Conservation (phyloP, 129 eudicot genomes). For the Ambrosia artemisiifolia region DNA sequence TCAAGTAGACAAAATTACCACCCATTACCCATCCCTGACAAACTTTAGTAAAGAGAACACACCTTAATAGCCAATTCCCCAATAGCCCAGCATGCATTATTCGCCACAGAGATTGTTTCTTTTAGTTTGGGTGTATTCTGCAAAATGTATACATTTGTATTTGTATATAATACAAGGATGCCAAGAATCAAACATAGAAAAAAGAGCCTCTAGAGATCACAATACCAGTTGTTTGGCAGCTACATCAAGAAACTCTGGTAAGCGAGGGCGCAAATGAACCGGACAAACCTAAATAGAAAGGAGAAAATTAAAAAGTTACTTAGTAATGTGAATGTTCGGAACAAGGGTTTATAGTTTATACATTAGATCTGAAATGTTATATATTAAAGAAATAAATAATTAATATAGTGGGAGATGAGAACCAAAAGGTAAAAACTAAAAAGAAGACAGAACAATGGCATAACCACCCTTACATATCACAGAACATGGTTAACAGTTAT, state of each 20-base stretch:
- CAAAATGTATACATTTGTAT: not conserved
- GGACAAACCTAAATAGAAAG: constrained; percentile 67
- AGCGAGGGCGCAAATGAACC: constrained; percentile 69
- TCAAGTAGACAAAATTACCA: not conserved
- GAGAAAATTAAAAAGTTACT: constrained; percentile 22
- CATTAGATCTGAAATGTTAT: not conserved
- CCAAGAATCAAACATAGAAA: not conserved
- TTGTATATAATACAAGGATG: not conserved
- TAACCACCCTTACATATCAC: not conserved
- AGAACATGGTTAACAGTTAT: not conserved
- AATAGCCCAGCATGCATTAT: constrained; percentile 99
- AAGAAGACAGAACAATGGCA: not conserved
- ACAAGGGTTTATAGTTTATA: not conserved
- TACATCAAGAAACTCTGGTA: constrained; percentile 77
- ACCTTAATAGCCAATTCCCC: constrained; percentile 99
- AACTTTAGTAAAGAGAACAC: constrained; percentile 3
- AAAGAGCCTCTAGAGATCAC: not conserved
- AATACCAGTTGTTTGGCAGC: constrained; percentile 89
- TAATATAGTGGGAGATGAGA: not conserved
- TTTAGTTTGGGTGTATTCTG: constrained; percentile 82
- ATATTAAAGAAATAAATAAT: not conserved
- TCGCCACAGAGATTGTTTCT: constrained; percentile 88
- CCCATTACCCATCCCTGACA: not conserved
- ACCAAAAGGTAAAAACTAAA: not conserved
- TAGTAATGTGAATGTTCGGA: not conserved